Conservation (phyloP, 2,329 filamentous ascomycete genomes). For the Grosmannia huntii region DNA sequence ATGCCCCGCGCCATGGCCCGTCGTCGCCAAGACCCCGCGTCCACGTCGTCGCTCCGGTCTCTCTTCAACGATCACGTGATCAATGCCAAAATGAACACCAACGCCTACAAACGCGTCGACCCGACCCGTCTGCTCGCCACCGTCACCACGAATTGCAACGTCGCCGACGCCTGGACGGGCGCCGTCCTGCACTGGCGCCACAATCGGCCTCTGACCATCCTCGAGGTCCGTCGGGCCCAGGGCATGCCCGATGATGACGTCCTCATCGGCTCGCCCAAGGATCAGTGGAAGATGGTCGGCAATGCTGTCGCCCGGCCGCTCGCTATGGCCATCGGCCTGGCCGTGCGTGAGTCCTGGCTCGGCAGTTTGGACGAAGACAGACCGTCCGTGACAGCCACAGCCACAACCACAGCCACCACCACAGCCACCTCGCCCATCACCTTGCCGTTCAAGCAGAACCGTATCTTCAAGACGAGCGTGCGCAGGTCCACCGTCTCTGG, state of each 20-base stretch:
- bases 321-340: slow-evolving; percentile 51
- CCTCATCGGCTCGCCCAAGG: slow-evolving; percentile 39
- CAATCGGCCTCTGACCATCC: slow-evolving; percentile 45
- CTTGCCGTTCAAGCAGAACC: not conserved
- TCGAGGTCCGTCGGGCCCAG: slow-evolving; percentile 58
- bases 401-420: not conserved
- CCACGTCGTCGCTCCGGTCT: slow-evolving; percentile 21
- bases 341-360: slow-evolving; percentile 45
- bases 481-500: not conserved
- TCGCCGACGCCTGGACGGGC: slow-evolving; percentile 43
- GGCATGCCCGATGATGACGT: slow-evolving; percentile 60
- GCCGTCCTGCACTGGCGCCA: slow-evolving; percentile 52
- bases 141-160: slow-evolving; percentile 40
- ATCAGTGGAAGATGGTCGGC: slow-evolving; percentile 56
- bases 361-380: slow-evolving; percentile 22
- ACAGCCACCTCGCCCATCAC: not conserved
- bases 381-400: not conserved
- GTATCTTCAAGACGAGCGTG: slow-evolving; percentile 6
- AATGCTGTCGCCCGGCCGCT: slow-evolving; percentile 65
- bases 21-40: slow-evolving; percentile 19
- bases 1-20: slow-evolving; percentile 33
- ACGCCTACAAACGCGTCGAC: slow-evolving; percentile 29
- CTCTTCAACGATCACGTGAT: slow-evolving; percentile 23
- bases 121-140: slow-evolving; percentile 42
- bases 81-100: slow-evolving; percentile 8